phyloP scores from a whole-genome alignment of 2,329 filamentous ascomycete genomes.

The Dactylonectria estremocensis region DNA sequence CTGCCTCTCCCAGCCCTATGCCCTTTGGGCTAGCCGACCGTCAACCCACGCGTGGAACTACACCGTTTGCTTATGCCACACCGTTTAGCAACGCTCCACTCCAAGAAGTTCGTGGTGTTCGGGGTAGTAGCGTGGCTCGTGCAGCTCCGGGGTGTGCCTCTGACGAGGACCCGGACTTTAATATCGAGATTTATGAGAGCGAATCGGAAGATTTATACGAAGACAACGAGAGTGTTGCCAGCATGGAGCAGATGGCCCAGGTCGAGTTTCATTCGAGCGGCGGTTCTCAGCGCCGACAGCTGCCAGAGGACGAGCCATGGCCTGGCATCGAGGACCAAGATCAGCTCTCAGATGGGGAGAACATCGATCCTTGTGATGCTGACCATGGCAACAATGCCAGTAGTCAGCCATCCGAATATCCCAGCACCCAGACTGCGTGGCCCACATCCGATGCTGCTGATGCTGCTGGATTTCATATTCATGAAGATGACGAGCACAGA shows the following conservation, averaged over 20 bases:
- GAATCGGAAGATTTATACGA: slow-evolving; percentile 54
- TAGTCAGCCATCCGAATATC: slow-evolving; percentile 71
- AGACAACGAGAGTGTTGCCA: slow-evolving; percentile 45
- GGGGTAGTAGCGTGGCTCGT: slow-evolving; percentile 50
- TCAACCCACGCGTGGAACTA: slow-evolving; percentile 59
- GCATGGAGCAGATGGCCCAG: slow-evolving; percentile 48
- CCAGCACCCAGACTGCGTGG: slow-evolving; percentile 65
- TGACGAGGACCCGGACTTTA: slow-evolving; percentile 56
- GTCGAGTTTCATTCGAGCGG: slow-evolving; percentile 36
- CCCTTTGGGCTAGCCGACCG: slow-evolving; percentile 54
- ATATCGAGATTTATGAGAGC: slow-evolving; percentile 56
- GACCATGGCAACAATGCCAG: slow-evolving; percentile 58
- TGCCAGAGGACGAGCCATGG: slow-evolving; percentile 71
- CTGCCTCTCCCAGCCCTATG: slow-evolving; percentile 63
- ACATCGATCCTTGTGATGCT: slow-evolving; percentile 60
- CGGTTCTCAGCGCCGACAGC: slow-evolving; percentile 49
- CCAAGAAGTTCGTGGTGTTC: slow-evolving; percentile 56
- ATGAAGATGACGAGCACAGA: slow-evolving; percentile 55
- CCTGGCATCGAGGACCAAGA: slow-evolving; percentile 69
- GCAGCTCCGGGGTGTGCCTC: slow-evolving; percentile 50
- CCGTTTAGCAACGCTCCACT: slow-evolving; percentile 76
- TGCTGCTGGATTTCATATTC: slow-evolving; percentile 55
- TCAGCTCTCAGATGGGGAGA: slow-evolving; percentile 65
- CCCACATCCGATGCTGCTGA: slow-evolving; percentile 42
- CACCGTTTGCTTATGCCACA: slow-evolving; percentile 82